Evolutionary conservation across 2,329 filamentous ascomycete species (phyloP).

Genomic region (Arthroderma uncinatum): DNA sequence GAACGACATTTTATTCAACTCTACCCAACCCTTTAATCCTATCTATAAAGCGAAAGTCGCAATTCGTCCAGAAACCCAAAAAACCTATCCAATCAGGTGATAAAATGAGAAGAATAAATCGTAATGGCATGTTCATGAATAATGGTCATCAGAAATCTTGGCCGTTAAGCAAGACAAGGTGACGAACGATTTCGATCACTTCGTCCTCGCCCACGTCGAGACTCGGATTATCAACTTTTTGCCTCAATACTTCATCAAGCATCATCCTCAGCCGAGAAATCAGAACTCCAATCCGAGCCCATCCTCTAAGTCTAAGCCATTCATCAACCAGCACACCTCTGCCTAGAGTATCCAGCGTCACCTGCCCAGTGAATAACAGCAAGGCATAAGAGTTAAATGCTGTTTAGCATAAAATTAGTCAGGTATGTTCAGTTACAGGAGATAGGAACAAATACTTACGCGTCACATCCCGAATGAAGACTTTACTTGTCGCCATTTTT

Average conservation of each 20-base stretch:
- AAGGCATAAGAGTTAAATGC: slow-evolving; percentile 81
- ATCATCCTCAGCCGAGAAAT: slow-evolving; percentile 72
- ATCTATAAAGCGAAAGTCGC: not conserved
- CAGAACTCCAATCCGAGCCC: slow-evolving; percentile 88
- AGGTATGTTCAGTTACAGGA: slow-evolving; percentile 6
- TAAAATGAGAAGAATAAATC: not conserved
- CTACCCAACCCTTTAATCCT: not conserved
- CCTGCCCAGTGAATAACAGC: slow-evolving; percentile 75
- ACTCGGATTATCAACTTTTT: slow-evolving; percentile 66
- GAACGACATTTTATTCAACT: not conserved
- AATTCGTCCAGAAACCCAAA: not conserved
- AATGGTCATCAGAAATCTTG: slow-evolving; percentile 51
- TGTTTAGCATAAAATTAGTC: slow-evolving; percentile 9
- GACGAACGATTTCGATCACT: slow-evolving; percentile 65
- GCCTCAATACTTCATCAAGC: slow-evolving; percentile 72
- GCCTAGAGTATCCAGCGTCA: slow-evolving; percentile 76
- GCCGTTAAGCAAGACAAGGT: slow-evolving; percentile 80
- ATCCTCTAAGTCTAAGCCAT: slow-evolving; percentile 76
- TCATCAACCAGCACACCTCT: slow-evolving; percentile 82
- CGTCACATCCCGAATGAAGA: slow-evolving; percentile 83
- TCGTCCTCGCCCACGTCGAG: slow-evolving; percentile 39
- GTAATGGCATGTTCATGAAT: too few species aligned
- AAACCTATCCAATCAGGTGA: not conserved
- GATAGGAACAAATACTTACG: slow-evolving; percentile 44
- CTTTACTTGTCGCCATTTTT: slow-evolving; percentile 83